Base-by-base conservation (phyloP, 805 yeast species). In the Saturnispora zaruensis region DNA sequence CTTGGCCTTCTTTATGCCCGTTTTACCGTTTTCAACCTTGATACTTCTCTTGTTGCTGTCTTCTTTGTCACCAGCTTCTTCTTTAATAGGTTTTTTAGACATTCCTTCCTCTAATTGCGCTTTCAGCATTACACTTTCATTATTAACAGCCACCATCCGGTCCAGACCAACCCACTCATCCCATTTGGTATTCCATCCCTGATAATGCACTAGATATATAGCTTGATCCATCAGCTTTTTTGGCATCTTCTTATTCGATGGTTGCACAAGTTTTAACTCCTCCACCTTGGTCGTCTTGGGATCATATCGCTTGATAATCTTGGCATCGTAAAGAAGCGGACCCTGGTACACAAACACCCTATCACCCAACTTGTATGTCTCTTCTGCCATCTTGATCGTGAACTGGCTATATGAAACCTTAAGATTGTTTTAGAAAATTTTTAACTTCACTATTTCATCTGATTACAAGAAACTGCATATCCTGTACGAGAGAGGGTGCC, bases 171-270 rank as follows among this genome's bases (percentile, higher is more conserved):
- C 91, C 99, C 99, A 91, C 65, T 91, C 99, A 63, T 91, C 98
- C 96, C 96, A 91, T 51, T 89, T 81, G 16, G 82, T 67, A 60
- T 90, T 91, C 99, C 99, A 91, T 3, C 99, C 98, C 57, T 83
- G 84, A 66, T 91, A 91, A 62, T 93, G 99, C 16, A 91, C 78
- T 56, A 72, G 81, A 66, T 80, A 90, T 28, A 57, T 53, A 34
- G 55, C 54, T 32, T 52, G 45, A 14, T 54, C 45, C 25, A 52
- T 38, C n/a, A 42, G 51, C 2, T 46, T 52, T 18, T 48, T 44
- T 2, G 66, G 60, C 23, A 63, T 58, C 34, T 54, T 54, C 9
- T 61, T 45, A 20, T 58, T 61, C 2, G 65, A 59, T 18, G 52
- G 45, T 23, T 56, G 57, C 4, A 64, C 60, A 7, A 72, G 70